A percentile compares a stretch with the other conserved stretches of the same genome.
Conservation (phyloP, 257 asterid genomes). For the Fraxinus pennsylvanica region DNA sequence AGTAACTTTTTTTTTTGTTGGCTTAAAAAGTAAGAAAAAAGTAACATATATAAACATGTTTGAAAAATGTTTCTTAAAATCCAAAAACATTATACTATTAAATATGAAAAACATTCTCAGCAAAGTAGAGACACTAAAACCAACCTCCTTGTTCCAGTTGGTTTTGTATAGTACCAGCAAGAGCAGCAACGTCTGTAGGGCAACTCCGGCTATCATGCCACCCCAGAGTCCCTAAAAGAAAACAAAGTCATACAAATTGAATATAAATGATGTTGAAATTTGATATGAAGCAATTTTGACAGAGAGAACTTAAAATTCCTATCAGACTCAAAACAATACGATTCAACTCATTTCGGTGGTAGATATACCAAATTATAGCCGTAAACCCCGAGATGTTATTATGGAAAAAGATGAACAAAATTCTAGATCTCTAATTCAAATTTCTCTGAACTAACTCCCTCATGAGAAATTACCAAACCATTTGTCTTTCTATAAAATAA, state of each 20-base stretch:
- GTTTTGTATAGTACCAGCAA: slow-evolving; percentile 7
- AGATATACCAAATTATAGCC: no score
- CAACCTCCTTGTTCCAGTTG: slow-evolving; percentile 24
- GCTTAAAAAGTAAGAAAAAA: no score
- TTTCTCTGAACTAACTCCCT: not conserved
- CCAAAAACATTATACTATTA: not conserved
- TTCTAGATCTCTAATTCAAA: not conserved
- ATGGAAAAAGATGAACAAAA: no score
- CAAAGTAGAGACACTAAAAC: not conserved
- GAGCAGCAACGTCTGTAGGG: slow-evolving; percentile 15
- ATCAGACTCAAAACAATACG: no score
- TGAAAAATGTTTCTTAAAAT: no score
- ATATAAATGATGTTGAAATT: not conserved
- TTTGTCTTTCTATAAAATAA: no score
- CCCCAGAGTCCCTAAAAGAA: not conserved
- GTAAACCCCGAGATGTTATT: no score
- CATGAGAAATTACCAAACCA: not conserved
- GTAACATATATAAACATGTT: no score
- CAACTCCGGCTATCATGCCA: not conserved
- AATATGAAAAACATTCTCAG: no score
- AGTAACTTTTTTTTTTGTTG: no score
- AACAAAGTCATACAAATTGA: not conserved
- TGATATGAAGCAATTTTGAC: not conserved
- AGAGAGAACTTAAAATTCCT: no score
- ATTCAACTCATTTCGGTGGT: no score